Percentiles rank a stretch among this genome's conserved stretches.
These are phyloP conservation scores for Apiospora phragmitis DNA, from an alignment of 2,329 filamentous ascomycete genomes.

Conservation along the genomic window DNA sequence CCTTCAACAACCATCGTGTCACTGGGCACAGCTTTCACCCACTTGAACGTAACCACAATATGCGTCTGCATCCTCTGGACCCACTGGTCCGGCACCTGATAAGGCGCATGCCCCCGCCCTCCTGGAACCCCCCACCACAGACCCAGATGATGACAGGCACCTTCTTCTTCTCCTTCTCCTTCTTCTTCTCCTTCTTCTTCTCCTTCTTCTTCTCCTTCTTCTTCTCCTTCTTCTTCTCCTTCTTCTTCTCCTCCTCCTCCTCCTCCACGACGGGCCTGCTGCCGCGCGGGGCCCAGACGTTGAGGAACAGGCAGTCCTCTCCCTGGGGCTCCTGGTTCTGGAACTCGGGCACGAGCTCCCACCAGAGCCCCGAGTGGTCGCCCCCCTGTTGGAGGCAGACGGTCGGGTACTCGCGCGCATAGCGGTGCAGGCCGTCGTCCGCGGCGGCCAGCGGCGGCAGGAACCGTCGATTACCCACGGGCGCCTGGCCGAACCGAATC, in stretches of 20 bases:
- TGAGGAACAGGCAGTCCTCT: slow-evolving; percentile 10
- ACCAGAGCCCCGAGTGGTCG: not conserved
- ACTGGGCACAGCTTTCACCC: not conserved
- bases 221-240: not conserved
- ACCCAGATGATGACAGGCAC: slow-evolving; percentile 15
- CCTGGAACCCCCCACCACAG: slow-evolving; percentile 4
- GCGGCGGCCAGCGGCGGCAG: not conserved
- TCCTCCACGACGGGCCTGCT: not conserved
- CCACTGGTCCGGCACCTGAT: slow-evolving; percentile 17
- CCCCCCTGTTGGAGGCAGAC: slow-evolving; percentile 4
- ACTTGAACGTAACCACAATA: slow-evolving; percentile 14
- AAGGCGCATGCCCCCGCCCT: slow-evolving; percentile 11
- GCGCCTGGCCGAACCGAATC: not conserved
- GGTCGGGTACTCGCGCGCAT: not conserved
- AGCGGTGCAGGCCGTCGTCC: not conserved
- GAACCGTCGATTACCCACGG: not conserved
- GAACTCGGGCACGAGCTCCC: slow-evolving; percentile 8
- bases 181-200: not conserved
- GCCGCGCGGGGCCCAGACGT: slow-evolving; percentile 13
- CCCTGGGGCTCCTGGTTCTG: not conserved
- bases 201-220: not conserved
- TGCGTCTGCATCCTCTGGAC: slow-evolving; percentile 13
- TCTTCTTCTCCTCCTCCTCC: not conserved
- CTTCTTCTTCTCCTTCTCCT: not conserved
- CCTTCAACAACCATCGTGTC: no score